Conservation (phyloP, 2,329 filamentous ascomycete species). For the Fusarium buharicum region DNA sequence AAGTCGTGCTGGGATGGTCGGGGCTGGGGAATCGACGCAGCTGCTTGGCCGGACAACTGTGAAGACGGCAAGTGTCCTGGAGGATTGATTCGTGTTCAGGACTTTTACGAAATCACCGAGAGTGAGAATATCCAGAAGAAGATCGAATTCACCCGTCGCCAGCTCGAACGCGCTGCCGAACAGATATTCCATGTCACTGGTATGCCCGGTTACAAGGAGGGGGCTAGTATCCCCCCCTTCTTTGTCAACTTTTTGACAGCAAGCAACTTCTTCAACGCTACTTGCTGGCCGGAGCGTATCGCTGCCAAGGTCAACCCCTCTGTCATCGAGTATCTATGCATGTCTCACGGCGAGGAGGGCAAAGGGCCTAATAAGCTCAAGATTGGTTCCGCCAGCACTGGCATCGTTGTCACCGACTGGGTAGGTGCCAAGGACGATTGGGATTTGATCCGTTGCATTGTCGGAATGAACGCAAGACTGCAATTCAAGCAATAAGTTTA, state of each 20-base stretch:
- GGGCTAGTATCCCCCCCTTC: constrained; percentile 65
- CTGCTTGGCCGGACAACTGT: constrained; percentile 88
- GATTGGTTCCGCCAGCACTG: constrained; percentile 79
- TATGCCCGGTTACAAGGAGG: constrained; percentile 43
- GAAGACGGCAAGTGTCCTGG: constrained; percentile 75
- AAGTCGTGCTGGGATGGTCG: constrained; percentile 59
- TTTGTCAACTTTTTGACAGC: constrained; percentile 92
- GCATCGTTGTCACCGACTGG: constrained; percentile 93
- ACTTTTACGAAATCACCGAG: constrained; percentile 90
- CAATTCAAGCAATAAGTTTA: constrained; percentile 57
- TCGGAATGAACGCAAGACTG: constrained; percentile 86
- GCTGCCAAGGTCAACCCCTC: constrained; percentile 88
- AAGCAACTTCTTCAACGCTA: constrained; percentile 92
- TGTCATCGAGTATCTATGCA: constrained; percentile 70
- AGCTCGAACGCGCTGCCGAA: constrained; percentile 77
- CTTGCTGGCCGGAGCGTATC: constrained; percentile 93
- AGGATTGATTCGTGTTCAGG: constrained; percentile 85
- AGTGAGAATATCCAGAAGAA: constrained; percentile 82
- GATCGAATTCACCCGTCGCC: constrained; percentile 76
- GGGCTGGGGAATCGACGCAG: constrained; percentile 70
- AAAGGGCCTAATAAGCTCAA: constrained; percentile 61
- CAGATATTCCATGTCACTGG: constrained; percentile 58
- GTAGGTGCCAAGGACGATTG: constrained; percentile 88
- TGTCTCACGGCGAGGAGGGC: constrained; percentile 63
- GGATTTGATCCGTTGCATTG: constrained; percentile 87